A percentile compares a stretch with the other conserved stretches of the same genome.
Evolutionary conservation across 2,329 filamentous ascomycete genomes (phyloP).

Genomic region (Orbilia oligospora): DNA sequence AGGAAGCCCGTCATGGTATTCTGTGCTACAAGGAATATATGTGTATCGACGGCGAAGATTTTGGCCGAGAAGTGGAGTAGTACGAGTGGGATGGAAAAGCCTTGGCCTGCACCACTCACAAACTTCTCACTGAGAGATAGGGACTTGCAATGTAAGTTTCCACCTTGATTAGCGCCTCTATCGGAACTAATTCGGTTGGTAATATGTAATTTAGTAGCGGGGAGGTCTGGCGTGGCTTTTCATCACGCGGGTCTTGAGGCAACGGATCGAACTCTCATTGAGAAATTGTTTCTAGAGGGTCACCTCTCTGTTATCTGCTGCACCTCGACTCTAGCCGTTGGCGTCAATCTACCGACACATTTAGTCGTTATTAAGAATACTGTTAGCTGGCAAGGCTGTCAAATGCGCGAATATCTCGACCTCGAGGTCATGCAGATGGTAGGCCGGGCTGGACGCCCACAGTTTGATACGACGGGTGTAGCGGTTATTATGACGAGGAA

Average conservation of each 20-base stretch:
- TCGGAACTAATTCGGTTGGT: background rate
- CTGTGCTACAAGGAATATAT: constrained; percentile 81
- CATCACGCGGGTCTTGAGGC: constrained; percentile 83
- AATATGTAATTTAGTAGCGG: constrained; percentile 48
- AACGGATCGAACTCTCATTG: constrained; percentile 76
- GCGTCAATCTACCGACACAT: constrained; percentile 86
- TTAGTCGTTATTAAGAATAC: constrained; percentile 88
- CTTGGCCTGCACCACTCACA: constrained; percentile 75
- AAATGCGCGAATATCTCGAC: constrained; percentile 80
- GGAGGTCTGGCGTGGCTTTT: constrained; percentile 79
- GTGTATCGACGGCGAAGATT: constrained; percentile 76
- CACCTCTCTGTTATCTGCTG: constrained; percentile 87
- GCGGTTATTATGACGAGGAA: constrained; percentile 84
- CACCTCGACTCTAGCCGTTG: constrained; percentile 86
- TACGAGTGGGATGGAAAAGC: constrained; percentile 70
- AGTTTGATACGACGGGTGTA: constrained; percentile 82
- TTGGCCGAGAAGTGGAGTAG: constrained; percentile 77
- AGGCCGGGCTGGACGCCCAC: constrained; percentile 84
- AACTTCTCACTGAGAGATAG: constrained; percentile 72
- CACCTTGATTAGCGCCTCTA: constrained; percentile 24
- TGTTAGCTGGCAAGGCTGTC: constrained; percentile 74
- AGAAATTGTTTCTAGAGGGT: constrained; percentile 78
- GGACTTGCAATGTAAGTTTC: constrained; percentile 73
- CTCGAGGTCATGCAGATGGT: constrained; percentile 93
- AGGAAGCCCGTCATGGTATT: constrained; percentile 86